Conservation (phyloP, 1,284 basidiomycete species). For the Papiliotrema laurentii region DNA sequence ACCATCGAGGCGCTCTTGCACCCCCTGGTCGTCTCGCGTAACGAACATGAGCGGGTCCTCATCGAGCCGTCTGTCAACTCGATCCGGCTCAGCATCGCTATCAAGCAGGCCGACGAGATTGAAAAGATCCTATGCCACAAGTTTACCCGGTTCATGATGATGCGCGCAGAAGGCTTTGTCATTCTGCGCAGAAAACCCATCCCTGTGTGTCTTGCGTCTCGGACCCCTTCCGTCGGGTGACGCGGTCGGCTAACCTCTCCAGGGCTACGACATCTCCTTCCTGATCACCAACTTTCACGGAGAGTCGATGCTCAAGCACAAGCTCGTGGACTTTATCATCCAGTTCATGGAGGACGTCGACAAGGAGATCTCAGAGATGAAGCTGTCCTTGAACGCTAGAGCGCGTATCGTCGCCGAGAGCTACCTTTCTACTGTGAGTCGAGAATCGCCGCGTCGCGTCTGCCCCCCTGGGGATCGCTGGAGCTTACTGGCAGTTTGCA, state of each 20-base stretch:
- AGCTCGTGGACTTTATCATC: conserved; percentile 99
- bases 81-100: conserved; percentile 90
- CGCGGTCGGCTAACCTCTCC: background rate
- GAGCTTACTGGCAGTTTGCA: background rate
- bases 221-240: background rate
- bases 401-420: conserved; percentile 93
- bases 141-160: conserved; percentile 99
- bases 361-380: conserved; percentile 59
- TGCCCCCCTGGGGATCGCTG: background rate
- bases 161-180: conserved; percentile 94
- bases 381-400: conserved; percentile 78
- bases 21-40: conserved; percentile 88
- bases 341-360: conserved; percentile 99
- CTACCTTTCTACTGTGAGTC: conserved; percentile 47
- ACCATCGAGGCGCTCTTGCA: conserved; percentile 93
- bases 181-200: conserved; percentile 93
- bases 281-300: conserved; percentile 95
- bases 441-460: background rate
- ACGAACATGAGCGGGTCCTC: conserved; percentile 92
- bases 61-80: conserved; percentile 98
- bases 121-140: conserved; percentile 96
- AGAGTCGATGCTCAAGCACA: conserved; percentile 98
- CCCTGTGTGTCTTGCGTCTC: conserved; percentile 55
- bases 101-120: conserved; percentile 99
- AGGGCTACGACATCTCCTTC: conserved; percentile 99